Evolutionary conservation across 495 filamentous ascomycete genomes (phyloP), one percentile per base, ranked within the genome.

Genomic region (Penicillium simplicissimum): DNA sequence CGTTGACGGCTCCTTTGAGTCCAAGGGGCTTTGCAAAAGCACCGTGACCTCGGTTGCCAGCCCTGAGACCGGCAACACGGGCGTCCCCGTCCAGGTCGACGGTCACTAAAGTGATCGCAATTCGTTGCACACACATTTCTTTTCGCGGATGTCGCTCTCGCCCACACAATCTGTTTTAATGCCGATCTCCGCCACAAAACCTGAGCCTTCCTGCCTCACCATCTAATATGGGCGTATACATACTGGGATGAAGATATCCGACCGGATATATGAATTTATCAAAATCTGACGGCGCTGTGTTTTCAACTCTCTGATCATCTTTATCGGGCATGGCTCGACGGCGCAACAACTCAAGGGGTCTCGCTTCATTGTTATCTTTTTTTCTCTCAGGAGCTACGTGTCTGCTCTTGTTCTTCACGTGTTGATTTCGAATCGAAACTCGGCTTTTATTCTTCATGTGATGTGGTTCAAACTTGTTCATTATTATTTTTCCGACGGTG

Each of bases 191-290:
- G 17, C 45, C 21, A 37, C 33, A 58, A 55, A 60, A 68, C 61
- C 58, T 63, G 57, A 62, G 55, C 62, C 45, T 61, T 66, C 62
- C 55, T 67, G 62, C 61, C 63, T 67, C 58, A 60, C 68, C 71
- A 73, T 66, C 73, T 79, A 75, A 73, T 73, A 67, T 52, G 70
- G 74, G 72, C 75, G 66, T 76, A 76, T 80, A 77, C 78, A 78
- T 78, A 78, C 68, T 67, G 73, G 76, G 62, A 60, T 49, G 25
- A 19, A 63, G 40, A 64, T 23, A 38, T 64, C 59, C 55, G 64
- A 61, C 63, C 69, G 64, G 72, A 73, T 76, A 67, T 72, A 74
- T 66, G 64, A 62, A 55, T 28, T 67, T 63, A 67, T 49, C 62
- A 58, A 23, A 21, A 49, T 13, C 45, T 49, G 14, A 61, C 55